Conservation (phyloP, 208 protist species). For the Porcisia hertigi region DNA sequence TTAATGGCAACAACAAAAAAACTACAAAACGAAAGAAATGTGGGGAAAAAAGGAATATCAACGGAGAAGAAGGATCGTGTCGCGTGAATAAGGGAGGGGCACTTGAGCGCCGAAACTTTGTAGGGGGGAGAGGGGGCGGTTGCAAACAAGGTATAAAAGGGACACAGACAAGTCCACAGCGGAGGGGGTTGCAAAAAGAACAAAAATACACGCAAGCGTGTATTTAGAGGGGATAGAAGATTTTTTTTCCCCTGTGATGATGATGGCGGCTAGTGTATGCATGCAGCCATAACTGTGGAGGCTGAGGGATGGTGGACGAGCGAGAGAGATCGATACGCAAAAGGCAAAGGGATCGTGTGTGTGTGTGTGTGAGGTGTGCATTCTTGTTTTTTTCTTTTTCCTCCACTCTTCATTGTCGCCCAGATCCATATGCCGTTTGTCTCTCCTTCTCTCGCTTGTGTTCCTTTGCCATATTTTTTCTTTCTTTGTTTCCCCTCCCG, state of each 20-base stretch:
- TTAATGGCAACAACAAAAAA: too few relatives aligned
- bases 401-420: not conserved
- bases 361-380: not conserved
- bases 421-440: not conserved
- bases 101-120: not conserved
- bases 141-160: not conserved
- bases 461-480: not conserved
- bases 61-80: not conserved
- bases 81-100: not conserved
- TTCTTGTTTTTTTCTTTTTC: not conserved
- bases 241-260: too few relatives aligned
- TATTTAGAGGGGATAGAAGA: not conserved
- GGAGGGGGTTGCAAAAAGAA: not conserved
- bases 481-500: not conserved
- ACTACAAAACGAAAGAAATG: too few relatives aligned
- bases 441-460: not conserved
- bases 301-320: not conserved
- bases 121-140: not conserved
- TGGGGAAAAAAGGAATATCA: not conserved
- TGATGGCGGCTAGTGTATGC: not conserved
- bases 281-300: not conserved
- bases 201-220: not conserved
- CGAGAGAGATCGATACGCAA: not conserved
- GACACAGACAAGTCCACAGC: not conserved
- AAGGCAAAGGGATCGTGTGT: not conserved